phyloP scores from a whole-genome alignment of 768 basidiomycete genomes.

The Podaxis sp. region DNA sequence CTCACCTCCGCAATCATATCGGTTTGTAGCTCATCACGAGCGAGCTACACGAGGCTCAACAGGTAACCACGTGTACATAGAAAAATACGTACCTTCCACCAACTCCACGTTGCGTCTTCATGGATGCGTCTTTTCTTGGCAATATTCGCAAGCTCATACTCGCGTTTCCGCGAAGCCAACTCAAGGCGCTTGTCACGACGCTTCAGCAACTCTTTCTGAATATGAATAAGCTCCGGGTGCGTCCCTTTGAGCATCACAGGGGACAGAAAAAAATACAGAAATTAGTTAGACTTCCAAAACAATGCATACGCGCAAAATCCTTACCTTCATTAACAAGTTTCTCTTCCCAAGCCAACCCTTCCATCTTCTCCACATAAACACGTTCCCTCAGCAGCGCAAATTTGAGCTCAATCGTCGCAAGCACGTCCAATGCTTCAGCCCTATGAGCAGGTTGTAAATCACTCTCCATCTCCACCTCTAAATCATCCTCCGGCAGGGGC shows the following conservation, averaged over 20 bases:
- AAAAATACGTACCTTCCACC: conserved; percentile 72
- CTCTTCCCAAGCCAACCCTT: conserved; percentile 86
- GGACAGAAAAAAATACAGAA: neutral
- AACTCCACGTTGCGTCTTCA: conserved; percentile 80
- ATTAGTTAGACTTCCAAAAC: neutral
- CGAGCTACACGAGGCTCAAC: conserved; percentile 42
- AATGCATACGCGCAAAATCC: conserved; percentile 22
- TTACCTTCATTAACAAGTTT: conserved; percentile 72
- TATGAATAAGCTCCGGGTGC: conserved; percentile 83
- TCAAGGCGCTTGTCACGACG: conserved; percentile 81
- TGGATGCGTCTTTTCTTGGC: conserved; percentile 63
- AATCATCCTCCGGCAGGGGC: conserved; percentile 25
- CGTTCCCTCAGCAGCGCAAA: conserved; percentile 85
- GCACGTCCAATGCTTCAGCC: conserved; percentile 83
- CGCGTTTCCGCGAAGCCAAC: conserved; percentile 72
- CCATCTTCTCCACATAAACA: conserved; percentile 94
- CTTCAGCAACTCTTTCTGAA: conserved; percentile 75
- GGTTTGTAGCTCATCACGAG: conserved; percentile 77
- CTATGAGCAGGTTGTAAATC: conserved; percentile 82
- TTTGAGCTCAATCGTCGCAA: conserved; percentile 89
- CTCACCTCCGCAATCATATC: conserved; percentile 90
- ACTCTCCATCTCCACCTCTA: conserved; percentile 30
- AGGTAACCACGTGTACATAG: neutral
- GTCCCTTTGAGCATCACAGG: conserved; percentile 45
- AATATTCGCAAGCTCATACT: conserved; percentile 64